phyloP scores from a whole-genome alignment of 192 early-diverging fungal genomes.

The Podila horticola region DNA sequence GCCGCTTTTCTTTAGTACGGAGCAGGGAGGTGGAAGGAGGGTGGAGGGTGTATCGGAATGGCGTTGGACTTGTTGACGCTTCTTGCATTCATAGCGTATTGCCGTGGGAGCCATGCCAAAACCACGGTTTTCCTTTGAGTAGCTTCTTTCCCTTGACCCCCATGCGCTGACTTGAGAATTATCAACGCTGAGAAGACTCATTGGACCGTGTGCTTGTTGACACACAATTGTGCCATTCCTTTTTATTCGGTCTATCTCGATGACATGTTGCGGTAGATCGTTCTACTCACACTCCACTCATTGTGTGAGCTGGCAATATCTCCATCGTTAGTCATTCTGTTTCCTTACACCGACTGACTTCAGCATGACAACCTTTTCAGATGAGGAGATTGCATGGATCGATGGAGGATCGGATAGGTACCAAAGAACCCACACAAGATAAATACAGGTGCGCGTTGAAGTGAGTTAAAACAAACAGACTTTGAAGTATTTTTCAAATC shows the following conservation, averaged over 20 bases:
- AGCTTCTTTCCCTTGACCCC: slow-evolving; percentile 10
- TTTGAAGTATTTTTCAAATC: too few species aligned
- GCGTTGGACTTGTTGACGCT: slow-evolving; percentile 8
- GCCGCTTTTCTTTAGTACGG: too few species aligned
- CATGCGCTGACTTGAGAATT: slow-evolving; percentile 12
- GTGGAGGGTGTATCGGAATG: too few species aligned
- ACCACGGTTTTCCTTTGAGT: slow-evolving; percentile 9
- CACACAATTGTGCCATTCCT: slow-evolving; percentile 13
- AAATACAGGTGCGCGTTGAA: too few species aligned
- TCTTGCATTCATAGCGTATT: slow-evolving; percentile 16
- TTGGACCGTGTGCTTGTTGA: slow-evolving; percentile 18
- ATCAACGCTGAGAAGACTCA: slow-evolving; percentile 15
- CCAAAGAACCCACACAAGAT: too few species aligned
- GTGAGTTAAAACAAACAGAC: too few species aligned
- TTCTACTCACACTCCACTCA: neutral
- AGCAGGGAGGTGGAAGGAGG: too few species aligned
- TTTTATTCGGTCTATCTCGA: neutral
- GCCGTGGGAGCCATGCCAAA: slow-evolving; percentile 8
- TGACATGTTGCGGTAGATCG: neutral
- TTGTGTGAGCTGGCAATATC: slow-evolving; percentile 6
- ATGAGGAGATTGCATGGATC: neutral
- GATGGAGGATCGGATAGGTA: neutral
- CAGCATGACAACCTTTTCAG: neutral
- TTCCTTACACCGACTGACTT: neutral
- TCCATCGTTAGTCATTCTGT: neutral